Percentiles rank a stretch among this genome's conserved stretches.
Evolutionary conservation across 139 green algal species (phyloP).

Genomic region (Ulvella scutata): DNA sequence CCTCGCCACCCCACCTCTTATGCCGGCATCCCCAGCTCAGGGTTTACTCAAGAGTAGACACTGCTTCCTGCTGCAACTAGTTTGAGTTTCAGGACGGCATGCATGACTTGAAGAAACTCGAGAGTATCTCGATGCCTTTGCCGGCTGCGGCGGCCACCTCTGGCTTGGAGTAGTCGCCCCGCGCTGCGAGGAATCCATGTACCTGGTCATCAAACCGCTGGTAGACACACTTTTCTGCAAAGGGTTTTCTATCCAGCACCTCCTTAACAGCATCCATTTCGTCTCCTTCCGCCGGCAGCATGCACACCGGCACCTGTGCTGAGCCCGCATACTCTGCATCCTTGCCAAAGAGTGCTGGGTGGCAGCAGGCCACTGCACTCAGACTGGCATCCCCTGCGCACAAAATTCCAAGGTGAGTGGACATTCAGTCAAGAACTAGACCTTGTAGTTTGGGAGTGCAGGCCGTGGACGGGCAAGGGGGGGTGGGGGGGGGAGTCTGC

Average conservation of each 20-base stretch:
- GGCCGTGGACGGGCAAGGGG: not conserved
- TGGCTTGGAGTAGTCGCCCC: constrained; percentile 16
- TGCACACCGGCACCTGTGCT: constrained; percentile 3
- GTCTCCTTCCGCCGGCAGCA: constrained; percentile 9
- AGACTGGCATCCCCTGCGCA: not conserved
- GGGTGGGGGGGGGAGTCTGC: not conserved
- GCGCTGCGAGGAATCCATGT: constrained; percentile 16
- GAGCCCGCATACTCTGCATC: not conserved
- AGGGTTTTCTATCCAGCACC: constrained; percentile 5
- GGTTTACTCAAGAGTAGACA: too few relatives aligned
- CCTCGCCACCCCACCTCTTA: too few relatives aligned
- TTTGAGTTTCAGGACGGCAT: not conserved
- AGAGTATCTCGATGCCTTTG: constrained; percentile 11
- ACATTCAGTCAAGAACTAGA: too few relatives aligned
- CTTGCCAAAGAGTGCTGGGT: constrained; percentile 14
- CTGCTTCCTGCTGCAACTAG: not conserved
- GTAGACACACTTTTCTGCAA: constrained; percentile 11
- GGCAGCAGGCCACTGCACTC: constrained; percentile 7
- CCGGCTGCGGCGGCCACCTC: constrained; percentile 15
- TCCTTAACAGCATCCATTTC: not conserved
- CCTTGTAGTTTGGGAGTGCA: not conserved
- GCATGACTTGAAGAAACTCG: not conserved
- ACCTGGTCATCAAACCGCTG: constrained; percentile 16
- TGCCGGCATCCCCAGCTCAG: too few relatives aligned
- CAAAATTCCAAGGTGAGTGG: not conserved